Conservation (phyloP, 345 rosid genomes). For the Populus davidiana region DNA sequence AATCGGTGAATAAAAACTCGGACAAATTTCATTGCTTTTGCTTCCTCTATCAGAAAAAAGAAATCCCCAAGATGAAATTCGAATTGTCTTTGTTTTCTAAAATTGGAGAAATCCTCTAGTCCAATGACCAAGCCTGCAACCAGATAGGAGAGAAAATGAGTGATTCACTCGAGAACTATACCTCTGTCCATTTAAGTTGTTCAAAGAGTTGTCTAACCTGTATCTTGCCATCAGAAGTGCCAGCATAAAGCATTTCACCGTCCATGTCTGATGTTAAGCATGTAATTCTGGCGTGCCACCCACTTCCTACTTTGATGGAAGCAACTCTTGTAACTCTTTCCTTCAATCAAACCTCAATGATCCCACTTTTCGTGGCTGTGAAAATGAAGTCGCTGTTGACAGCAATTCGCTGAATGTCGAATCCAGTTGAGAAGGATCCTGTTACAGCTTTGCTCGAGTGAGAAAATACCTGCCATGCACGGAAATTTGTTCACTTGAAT, state of each 20-base stretch:
- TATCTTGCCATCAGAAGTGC: constrained; percentile 57
- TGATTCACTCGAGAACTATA: no score
- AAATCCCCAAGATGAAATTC: no score
- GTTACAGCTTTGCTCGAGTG: constrained; percentile 27
- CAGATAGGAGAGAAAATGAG: neutral
- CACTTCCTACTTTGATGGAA: constrained; percentile 29
- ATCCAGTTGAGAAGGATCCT: constrained; percentile 38
- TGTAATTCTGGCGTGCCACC: constrained; percentile 41
- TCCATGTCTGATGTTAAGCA: constrained; percentile 39
- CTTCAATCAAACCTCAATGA: constrained; percentile 55
- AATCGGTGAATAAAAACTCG: no score
- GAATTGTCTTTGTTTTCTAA: no score
- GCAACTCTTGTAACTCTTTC: constrained; percentile 38
- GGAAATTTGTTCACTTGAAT: neutral
- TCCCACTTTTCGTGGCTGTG: constrained; percentile 50
- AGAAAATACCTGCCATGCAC: constrained; percentile 40
- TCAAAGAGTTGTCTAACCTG: constrained; percentile 31
- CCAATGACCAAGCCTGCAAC: constrained; percentile 51
- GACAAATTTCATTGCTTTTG: no score
- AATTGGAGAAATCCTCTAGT: constrained; percentile 12
- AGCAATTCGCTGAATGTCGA: constrained; percentile 41
- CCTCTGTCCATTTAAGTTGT: no score
- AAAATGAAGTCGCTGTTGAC: constrained; percentile 52
- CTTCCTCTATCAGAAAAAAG: no score
- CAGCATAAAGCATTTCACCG: constrained; percentile 54